Evolutionary conservation across 2,329 filamentous ascomycete species (phyloP).

Genomic region (Arachnopeziza araneosa): DNA sequence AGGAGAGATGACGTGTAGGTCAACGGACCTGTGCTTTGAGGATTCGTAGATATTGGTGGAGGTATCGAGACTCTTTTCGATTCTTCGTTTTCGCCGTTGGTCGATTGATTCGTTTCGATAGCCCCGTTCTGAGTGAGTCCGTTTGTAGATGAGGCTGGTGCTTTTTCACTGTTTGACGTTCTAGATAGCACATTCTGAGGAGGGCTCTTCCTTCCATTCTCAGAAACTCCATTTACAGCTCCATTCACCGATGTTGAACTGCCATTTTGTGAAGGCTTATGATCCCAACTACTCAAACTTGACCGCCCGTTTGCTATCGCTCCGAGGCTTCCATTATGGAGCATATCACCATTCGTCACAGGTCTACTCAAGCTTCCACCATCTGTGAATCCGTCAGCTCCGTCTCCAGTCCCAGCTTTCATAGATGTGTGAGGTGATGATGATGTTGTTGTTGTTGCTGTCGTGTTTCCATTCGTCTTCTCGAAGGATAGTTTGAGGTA

Average conservation of each 20-base stretch:
- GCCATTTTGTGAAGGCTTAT: constrained; percentile 26
- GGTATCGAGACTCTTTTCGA: constrained; percentile 18
- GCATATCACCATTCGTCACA: constrained; percentile 26
- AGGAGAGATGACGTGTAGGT: constrained; percentile 28
- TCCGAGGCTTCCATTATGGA: constrained; percentile 48
- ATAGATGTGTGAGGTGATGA: constrained; percentile 24
- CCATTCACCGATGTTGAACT: constrained; percentile 27
- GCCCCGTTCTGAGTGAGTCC: constrained; percentile 17
- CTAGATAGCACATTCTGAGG: constrained; percentile 23
- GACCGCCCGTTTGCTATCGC: constrained; percentile 52
- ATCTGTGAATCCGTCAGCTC: constrained; percentile 29
- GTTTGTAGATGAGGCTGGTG: constrained; percentile 26
- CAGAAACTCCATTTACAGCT: constrained; percentile 2
- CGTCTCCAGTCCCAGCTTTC: constrained; percentile 32
- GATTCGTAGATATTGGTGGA: constrained; percentile 23
- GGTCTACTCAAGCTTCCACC: constrained; percentile 12
- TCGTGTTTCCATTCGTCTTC: constrained; percentile 30
- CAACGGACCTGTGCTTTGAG: constrained; percentile 29
- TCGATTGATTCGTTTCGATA: constrained; percentile 15
- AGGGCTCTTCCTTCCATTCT: constrained; percentile 29
- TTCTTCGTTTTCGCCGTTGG: constrained; percentile 22
- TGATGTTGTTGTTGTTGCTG: no score
- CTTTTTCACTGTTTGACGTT: constrained; percentile 24
- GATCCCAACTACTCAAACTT: constrained; percentile 36
- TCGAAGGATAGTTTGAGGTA: constrained; percentile 30